Percentiles rank a stretch among this genome's conserved stretches.
Conservation (phyloP, 805 yeast genomes). For the Wickerhamiella azymoides region DNA sequence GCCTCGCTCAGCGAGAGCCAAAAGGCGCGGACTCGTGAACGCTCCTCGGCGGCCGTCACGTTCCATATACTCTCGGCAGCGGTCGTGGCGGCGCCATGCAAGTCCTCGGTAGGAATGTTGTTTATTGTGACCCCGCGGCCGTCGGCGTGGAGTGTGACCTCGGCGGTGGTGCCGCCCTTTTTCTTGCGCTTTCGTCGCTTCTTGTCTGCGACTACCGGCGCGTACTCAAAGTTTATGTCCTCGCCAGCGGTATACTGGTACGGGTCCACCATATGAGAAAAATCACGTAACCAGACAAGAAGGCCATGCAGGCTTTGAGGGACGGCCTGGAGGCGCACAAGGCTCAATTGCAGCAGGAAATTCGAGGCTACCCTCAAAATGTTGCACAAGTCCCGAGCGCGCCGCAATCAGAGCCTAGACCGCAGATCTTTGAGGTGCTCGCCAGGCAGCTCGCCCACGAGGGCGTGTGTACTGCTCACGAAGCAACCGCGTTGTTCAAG, state of each 20-base stretch:
- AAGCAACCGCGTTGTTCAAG: background rate
- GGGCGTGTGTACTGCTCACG: background rate
- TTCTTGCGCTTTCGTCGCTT: constrained; percentile 16
- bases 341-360: background rate
- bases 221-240: constrained; percentile 1
- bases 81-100: constrained; percentile 1
- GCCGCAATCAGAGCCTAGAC: background rate
- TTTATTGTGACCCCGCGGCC: constrained; percentile 63
- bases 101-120: constrained; percentile 24
- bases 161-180: constrained; percentile 1
- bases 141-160: constrained; percentile 41
- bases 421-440: background rate
- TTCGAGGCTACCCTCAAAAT: background rate
- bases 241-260: constrained; percentile 7
- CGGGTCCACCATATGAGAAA: constrained; percentile 2
- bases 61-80: constrained; percentile 27
- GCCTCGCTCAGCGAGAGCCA: constrained; percentile 57
- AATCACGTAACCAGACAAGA: constrained; percentile 2
- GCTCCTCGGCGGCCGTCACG: constrained; percentile 36
- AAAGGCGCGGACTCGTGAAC: constrained; percentile 36
- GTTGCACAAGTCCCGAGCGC: background rate
- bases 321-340: background rate
- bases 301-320: background rate
- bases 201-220: constrained; percentile 9
- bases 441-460: background rate